Conservation (phyloP, 2,329 filamentous ascomycete species). For the Colletotrichum eleusines region DNA sequence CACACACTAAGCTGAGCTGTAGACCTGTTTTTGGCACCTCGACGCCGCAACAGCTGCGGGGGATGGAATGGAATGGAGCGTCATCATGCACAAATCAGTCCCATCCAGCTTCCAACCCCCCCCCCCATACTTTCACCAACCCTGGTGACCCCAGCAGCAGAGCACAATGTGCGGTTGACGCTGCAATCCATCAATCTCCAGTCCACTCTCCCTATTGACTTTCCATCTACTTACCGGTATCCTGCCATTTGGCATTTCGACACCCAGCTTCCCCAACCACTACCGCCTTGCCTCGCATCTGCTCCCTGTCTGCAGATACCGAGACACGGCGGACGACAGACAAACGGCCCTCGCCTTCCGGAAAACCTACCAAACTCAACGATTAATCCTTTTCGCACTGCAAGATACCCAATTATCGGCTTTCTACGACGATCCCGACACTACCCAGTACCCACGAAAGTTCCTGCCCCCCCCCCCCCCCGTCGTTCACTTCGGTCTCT, state of each 20-base stretch:
- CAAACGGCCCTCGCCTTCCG: constrained; percentile 1
- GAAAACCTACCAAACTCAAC: background rate
- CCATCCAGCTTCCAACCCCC: constrained; percentile 12
- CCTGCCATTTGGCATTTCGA: constrained; percentile 10
- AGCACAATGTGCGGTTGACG: background rate
- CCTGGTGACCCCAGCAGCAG: constrained; percentile 28
- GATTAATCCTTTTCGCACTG: background rate
- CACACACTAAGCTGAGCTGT: constrained; percentile 30
- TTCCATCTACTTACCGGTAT: too few relatives aligned
- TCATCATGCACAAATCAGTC: constrained; percentile 39
- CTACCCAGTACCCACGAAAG: constrained; percentile 8
- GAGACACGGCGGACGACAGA: constrained; percentile 10
- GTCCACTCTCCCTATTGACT: background rate
- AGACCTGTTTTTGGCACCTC: constrained; percentile 37
- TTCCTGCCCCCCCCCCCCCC: too few relatives aligned
- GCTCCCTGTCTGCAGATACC: background rate
- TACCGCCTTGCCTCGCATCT: background rate
- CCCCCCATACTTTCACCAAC: constrained; percentile 14
- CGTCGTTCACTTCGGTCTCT: background rate
- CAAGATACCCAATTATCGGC: constrained; percentile 20
- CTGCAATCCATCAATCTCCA: constrained; percentile 18
- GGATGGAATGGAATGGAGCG: constrained; percentile 30
- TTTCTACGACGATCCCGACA: background rate
- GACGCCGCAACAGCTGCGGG: constrained; percentile 26
- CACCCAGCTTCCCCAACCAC: background rate